Conservation (phyloP, 2,329 filamentous ascomycete genomes). For the Ramichloridium luteum region DNA sequence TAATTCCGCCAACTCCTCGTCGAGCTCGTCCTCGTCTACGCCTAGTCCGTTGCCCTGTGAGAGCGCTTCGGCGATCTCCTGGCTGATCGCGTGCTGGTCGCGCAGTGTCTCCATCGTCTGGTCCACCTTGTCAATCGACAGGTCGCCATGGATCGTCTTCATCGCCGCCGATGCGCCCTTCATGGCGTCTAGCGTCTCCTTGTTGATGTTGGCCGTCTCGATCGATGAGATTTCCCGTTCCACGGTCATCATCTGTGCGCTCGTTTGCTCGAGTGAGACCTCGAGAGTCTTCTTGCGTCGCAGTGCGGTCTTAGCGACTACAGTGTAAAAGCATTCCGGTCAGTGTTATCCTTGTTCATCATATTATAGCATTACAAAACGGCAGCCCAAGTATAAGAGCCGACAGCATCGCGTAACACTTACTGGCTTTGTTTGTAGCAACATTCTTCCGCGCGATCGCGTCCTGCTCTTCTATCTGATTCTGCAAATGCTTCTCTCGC, state of each 20-base stretch:
- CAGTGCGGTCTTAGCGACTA: constrained; percentile 81
- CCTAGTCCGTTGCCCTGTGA: constrained; percentile 53
- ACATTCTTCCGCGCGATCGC: constrained; percentile 79
- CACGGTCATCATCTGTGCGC: constrained; percentile 76
- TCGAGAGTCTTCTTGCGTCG: constrained; percentile 92
- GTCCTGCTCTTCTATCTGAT: constrained; percentile 88
- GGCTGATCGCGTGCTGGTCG: constrained; percentile 84
- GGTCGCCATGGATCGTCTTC: constrained; percentile 79
- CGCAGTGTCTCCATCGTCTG: constrained; percentile 85
- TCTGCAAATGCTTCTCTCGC: constrained; percentile 80
- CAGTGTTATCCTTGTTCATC: neutral
- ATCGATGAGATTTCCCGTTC: constrained; percentile 95
- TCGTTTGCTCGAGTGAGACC: constrained; percentile 81
- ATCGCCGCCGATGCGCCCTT: constrained; percentile 81
- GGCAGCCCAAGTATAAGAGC: no score
- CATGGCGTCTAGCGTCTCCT: constrained; percentile 90
- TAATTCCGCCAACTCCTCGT: constrained; percentile 71
- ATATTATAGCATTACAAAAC: no score
- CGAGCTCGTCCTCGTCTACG: constrained; percentile 77
- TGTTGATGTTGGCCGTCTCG: constrained; percentile 97
- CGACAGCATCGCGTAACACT: constrained; percentile 23
- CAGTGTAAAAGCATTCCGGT: constrained; percentile 8
- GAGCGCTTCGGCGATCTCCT: constrained; percentile 83
- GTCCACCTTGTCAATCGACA: constrained; percentile 91
- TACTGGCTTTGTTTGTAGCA: constrained; percentile 81